phyloP scores from a whole-genome alignment of 164 flowering plant genomes.

The Berberis thunbergii region DNA sequence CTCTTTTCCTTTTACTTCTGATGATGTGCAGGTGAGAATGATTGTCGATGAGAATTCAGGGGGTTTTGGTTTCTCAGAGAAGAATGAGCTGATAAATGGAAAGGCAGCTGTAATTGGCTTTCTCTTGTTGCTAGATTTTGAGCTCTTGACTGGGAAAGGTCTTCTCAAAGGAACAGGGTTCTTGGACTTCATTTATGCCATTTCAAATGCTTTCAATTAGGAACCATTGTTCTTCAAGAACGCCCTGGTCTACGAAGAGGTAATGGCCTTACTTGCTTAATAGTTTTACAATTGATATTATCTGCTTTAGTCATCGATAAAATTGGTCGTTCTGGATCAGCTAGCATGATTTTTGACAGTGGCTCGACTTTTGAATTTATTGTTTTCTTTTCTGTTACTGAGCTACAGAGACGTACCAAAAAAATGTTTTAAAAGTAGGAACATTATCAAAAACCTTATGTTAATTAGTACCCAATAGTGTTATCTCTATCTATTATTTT shows the following conservation, averaged over 20 bases:
- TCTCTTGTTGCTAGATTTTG: slow-evolving; percentile 75
- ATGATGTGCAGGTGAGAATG: slow-evolving; percentile 69
- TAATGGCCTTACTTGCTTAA: neutral
- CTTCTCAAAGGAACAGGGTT: slow-evolving; percentile 90
- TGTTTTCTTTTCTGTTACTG: too few relatives aligned
- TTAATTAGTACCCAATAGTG: too few relatives aligned
- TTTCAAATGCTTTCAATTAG: slow-evolving; percentile 46
- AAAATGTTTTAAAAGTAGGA: too few relatives aligned
- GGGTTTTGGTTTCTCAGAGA: slow-evolving; percentile 76
- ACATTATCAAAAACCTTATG: too few relatives aligned
- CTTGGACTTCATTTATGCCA: slow-evolving; percentile 77
- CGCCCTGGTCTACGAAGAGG: slow-evolving; percentile 2
- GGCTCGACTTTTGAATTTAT: too few relatives aligned
- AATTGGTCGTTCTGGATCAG: too few relatives aligned
- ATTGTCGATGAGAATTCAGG: slow-evolving; percentile 58
- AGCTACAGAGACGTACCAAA: too few relatives aligned
- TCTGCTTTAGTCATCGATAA: too few relatives aligned
- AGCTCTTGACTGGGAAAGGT: slow-evolving; percentile 91
- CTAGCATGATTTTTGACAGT: too few relatives aligned
- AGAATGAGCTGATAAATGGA: slow-evolving; percentile 83
- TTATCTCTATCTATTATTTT: too few relatives aligned
- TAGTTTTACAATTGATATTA: too few relatives aligned
- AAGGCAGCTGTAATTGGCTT: slow-evolving; percentile 87
- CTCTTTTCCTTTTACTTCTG: neutral
- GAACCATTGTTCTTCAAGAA: neutral